Conservation (phyloP, 192 early-diverging fungal species). For the Umbelopsis sp. region DNA sequence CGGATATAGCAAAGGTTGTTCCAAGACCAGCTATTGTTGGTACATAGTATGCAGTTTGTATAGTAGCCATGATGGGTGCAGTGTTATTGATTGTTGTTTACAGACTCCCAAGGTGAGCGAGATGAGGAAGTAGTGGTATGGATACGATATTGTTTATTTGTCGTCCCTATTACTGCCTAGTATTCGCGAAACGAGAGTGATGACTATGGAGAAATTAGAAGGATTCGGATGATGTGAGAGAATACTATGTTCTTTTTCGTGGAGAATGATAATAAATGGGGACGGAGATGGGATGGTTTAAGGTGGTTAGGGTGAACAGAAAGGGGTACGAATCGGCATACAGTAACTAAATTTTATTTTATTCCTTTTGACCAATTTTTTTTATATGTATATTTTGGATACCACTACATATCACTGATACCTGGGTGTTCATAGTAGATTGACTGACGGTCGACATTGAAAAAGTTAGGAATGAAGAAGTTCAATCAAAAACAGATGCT, state of each 20-base stretch:
- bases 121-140: neutral
- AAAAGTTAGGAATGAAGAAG: conserved; percentile 4
- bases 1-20: conserved; percentile 52
- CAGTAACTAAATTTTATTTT: neutral
- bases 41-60: conserved; percentile 43
- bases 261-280: neutral
- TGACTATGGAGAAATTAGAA: neutral
- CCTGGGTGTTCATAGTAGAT: neutral
- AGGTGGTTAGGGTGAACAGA: neutral
- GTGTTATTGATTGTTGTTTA: neutral
- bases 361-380: neutral
- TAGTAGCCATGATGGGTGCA: conserved; percentile 38
- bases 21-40: conserved; percentile 54
- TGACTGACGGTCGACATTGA: neutral
- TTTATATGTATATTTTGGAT: neutral
- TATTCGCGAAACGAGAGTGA: neutral
- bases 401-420: too few relatives aligned
- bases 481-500: neutral
- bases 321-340: neutral
- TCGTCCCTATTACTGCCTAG: too few relatives aligned
- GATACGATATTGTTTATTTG: too few relatives aligned
- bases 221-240: neutral
- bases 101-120: neutral
- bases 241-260: neutral
- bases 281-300: neutral